Evolutionary conservation across 2,329 filamentous ascomycete species (phyloP).

Genomic region (Chrysoporthe deuterocubensis): DNA sequence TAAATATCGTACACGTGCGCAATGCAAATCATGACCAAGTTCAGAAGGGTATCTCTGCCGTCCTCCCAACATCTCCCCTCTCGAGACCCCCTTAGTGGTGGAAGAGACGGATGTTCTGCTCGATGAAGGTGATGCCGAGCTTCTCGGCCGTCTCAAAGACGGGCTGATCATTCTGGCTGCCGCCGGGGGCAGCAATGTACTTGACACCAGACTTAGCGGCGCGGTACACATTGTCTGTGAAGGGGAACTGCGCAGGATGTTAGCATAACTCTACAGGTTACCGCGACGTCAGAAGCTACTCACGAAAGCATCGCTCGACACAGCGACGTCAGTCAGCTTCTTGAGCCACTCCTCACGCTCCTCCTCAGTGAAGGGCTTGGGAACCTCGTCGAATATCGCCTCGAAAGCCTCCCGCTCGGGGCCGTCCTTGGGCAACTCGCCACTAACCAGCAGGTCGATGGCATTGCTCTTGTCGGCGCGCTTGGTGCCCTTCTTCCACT

Average conservation of each 20-base stretch:
- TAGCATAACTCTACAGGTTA: conserved; percentile 30
- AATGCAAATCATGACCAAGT: conserved; percentile 24
- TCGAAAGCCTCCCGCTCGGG: conserved; percentile 87
- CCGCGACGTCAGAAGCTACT: conserved; percentile 30
- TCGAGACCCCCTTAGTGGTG: conserved; percentile 73
- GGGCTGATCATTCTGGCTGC: conserved; percentile 81
- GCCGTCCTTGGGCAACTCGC: conserved; percentile 81
- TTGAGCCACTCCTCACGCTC: conserved; percentile 86
- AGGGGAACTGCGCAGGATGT: conserved; percentile 74
- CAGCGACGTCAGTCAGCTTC: conserved; percentile 79
- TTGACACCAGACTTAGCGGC: conserved; percentile 87
- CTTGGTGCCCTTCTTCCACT: conserved; percentile 98
- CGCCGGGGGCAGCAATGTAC: conserved; percentile 92
- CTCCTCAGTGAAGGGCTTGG: conserved; percentile 76
- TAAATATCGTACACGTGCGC: conserved; percentile 23
- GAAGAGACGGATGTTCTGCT: conserved; percentile 93
- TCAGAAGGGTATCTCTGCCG: conserved; percentile 26
- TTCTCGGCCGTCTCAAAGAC: conserved; percentile 91
- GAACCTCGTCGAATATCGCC: conserved; percentile 87
- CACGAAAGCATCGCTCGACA: conserved; percentile 95
- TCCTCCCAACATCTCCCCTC: neutral
- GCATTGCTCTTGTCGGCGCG: conserved; percentile 97
- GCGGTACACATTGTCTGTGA: conserved; percentile 97
- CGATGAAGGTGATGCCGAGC: conserved; percentile 89
- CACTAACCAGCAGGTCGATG: conserved; percentile 92